phyloP scores from a whole-genome alignment of 805 yeast species.

The Saccharomycopsis schoenii region DNA sequence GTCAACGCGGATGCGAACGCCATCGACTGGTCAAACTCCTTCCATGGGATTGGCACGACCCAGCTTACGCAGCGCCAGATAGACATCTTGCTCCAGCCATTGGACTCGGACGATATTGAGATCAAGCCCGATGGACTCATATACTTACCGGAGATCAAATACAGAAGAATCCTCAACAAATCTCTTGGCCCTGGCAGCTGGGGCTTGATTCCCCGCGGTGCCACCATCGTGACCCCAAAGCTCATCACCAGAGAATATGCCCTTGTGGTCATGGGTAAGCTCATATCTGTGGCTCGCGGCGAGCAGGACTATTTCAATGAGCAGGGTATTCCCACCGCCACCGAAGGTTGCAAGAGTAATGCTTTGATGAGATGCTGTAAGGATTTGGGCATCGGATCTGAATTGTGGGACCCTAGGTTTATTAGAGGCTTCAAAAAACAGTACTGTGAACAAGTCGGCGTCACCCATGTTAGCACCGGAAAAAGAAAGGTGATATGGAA shows the following conservation, averaged over 20 bases:
- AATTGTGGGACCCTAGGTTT: constrained; percentile 93
- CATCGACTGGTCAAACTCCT: constrained; percentile 77
- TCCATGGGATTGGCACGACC: constrained; percentile 73
- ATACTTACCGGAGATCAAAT: constrained; percentile 91
- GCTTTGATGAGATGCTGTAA: constrained; percentile 98
- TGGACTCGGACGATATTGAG: constrained; percentile 72
- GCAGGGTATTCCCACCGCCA: constrained; percentile 84
- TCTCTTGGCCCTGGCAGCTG: constrained; percentile 99
- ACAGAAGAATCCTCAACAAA: constrained; percentile 74
- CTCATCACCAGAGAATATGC: constrained; percentile 87
- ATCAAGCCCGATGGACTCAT: constrained; percentile 92
- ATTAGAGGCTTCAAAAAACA: constrained; percentile 57
- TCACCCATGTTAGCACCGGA: constrained; percentile 72
- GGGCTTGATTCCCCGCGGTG: constrained; percentile 94
- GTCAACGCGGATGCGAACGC: not conserved
- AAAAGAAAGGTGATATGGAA: constrained; percentile 90
- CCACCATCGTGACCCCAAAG: constrained; percentile 63
- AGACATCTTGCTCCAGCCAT: constrained; percentile 47
- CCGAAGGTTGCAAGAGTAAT: constrained; percentile 94
- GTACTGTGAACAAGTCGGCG: constrained; percentile 73
- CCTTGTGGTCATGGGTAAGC: constrained; percentile 72
- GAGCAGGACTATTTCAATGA: constrained; percentile 89
- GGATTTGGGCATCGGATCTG: constrained; percentile 93
- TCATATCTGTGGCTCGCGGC: constrained; percentile 89
- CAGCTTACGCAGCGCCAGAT: constrained; percentile 59